Conservation (phyloP, 148 eudicot species). For the Cornus suecica region DNA sequence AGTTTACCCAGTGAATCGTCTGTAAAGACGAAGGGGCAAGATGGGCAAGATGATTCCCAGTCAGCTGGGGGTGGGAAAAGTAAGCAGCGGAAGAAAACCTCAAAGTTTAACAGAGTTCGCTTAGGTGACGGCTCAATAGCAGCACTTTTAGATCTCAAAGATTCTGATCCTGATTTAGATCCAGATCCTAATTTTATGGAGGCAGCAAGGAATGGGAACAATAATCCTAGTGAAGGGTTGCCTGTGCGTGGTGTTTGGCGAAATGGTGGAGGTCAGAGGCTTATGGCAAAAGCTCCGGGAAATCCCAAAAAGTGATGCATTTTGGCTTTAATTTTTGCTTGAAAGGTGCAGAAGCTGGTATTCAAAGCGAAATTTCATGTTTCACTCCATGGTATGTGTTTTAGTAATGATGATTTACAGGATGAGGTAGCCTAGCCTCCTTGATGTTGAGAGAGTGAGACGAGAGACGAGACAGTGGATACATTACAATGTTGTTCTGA, state of each 20-base stretch:
- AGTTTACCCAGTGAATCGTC: slow-evolving; percentile 22
- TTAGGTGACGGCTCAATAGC: slow-evolving; percentile 68
- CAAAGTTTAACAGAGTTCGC: slow-evolving; percentile 74
- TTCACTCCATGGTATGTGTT: neutral
- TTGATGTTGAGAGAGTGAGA: neutral
- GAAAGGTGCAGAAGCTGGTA: slow-evolving; percentile 5
- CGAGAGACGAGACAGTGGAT: neutral
- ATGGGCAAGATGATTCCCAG: slow-evolving; percentile 13
- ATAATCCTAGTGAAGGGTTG: slow-evolving; percentile 30
- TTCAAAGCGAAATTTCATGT: neutral
- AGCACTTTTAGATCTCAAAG: slow-evolving; percentile 45
- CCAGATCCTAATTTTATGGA: slow-evolving; percentile 23
- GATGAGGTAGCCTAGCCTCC: neutral
- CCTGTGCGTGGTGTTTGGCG: slow-evolving; percentile 78
- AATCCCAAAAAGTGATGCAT: slow-evolving; percentile 26
- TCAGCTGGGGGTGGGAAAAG: slow-evolving; percentile 28
- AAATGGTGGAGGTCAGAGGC: slow-evolving; percentile 70
- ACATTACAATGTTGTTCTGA: neutral
- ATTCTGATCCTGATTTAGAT: slow-evolving; percentile 38
- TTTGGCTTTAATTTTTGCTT: neutral
- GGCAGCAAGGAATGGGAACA: slow-evolving; percentile 20
- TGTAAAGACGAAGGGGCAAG: slow-evolving; percentile 12
- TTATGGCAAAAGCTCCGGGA: slow-evolving; percentile 35
- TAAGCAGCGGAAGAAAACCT: slow-evolving; percentile 71
- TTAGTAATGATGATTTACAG: neutral